phyloP scores from a whole-genome alignment of 1,139 yeast genomes.

The Hemisphaericaspora subhashii region DNA sequence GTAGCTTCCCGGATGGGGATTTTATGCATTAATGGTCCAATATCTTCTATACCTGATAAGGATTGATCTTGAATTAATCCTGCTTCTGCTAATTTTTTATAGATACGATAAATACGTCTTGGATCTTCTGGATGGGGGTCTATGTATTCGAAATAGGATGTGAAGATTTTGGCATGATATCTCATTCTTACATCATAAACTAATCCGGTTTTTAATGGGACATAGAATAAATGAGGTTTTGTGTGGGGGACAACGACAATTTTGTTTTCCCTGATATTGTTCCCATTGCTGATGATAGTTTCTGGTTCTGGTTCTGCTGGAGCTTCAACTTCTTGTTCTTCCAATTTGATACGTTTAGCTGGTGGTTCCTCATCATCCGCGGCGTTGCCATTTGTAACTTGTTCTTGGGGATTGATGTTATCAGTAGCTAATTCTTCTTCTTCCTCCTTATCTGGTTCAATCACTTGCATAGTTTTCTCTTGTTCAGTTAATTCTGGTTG shows the following conservation, averaged over 20 bases:
- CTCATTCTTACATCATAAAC: constrained; percentile 98
- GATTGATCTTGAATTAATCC: constrained; percentile 84
- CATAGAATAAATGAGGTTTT: constrained; percentile 58
- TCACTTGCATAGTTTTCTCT: not conserved
- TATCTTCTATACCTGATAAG: constrained; percentile 73
- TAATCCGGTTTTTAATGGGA: constrained; percentile 83
- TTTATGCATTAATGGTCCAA: constrained; percentile 87
- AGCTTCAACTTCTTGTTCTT: constrained; percentile 7
- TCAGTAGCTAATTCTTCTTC: too few species aligned
- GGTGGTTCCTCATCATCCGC: not conserved
- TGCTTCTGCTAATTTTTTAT: constrained; percentile 90
- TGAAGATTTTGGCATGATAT: constrained; percentile 91
- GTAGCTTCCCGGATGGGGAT: constrained; percentile 90
- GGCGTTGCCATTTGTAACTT: not conserved
- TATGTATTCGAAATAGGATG: constrained; percentile 88
- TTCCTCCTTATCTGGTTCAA: too few species aligned
- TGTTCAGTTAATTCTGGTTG: not conserved
- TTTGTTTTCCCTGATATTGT: too few species aligned
- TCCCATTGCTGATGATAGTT: constrained; percentile 1
- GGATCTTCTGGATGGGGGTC: constrained; percentile 99
- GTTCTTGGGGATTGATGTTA: too few species aligned
- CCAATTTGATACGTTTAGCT: constrained; percentile 14
- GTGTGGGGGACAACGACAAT: constrained; percentile 55
- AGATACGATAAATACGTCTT: constrained; percentile 88
- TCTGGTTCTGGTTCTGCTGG: not conserved